Conservation (phyloP, 805 yeast genomes). For the Hermanozyma aechmeae region DNA sequence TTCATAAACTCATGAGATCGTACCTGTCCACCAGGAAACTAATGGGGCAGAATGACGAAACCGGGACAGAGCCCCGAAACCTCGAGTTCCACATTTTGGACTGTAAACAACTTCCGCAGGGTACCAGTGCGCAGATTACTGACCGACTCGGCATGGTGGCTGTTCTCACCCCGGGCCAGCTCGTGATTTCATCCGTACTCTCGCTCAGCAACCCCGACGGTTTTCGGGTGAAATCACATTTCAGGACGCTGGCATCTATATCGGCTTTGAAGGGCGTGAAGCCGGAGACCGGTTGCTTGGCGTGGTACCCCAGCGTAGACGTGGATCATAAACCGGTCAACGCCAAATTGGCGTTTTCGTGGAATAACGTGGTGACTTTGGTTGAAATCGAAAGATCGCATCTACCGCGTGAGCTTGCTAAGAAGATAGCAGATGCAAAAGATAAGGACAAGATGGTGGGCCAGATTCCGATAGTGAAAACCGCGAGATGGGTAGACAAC, state of each 20-base stretch:
- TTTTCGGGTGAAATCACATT: constrained; percentile 35
- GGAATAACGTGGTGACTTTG: constrained; percentile 54
- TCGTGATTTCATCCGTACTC: constrained; percentile 45
- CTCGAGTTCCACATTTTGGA: constrained; percentile 9
- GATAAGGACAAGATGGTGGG: constrained; percentile 30
- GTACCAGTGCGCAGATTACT: constrained; percentile 41
- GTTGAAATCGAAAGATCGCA: constrained; percentile 37
- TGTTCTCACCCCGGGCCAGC: constrained; percentile 40
- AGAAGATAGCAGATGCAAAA: constrained; percentile 18
- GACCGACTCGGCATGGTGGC: constrained; percentile 57
- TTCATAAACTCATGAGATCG: constrained; percentile 45
- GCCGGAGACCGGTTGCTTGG: constrained; percentile 31
- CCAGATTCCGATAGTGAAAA: constrained; percentile 14
- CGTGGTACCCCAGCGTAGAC: constrained; percentile 53
- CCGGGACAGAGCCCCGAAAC: constrained; percentile 8
- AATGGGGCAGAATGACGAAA: constrained; percentile 36
- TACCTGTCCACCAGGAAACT: constrained; percentile 39
- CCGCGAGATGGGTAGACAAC: constrained; percentile 13
- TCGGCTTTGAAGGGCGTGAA: neutral
- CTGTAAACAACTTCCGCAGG: constrained; percentile 50
- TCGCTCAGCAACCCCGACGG: constrained; percentile 30
- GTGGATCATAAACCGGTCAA: constrained; percentile 17
- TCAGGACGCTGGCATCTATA: constrained; percentile 21
- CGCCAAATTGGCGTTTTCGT: constrained; percentile 55
- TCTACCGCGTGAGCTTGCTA: constrained; percentile 19